phyloP scores from a whole-genome alignment of 495 filamentous ascomycete genomes.

The Podospora sp. region DNA sequence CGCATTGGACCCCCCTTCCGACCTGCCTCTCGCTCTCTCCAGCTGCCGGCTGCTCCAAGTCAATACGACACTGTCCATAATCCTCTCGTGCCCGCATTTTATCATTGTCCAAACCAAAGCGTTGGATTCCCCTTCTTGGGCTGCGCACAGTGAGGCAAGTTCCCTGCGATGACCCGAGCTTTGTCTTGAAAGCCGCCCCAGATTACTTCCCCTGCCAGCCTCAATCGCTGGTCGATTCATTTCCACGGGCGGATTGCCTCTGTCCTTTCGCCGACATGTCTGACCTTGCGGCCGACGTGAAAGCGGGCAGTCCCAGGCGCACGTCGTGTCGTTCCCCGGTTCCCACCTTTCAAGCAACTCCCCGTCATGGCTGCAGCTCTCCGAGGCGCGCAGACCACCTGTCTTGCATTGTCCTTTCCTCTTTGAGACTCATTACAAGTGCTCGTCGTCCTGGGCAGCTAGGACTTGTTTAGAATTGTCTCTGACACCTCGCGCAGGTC shows the following conservation, averaged over 20 bases:
- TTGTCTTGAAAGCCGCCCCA: conserved; percentile 8
- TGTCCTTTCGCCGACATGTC: conserved; percentile 9
- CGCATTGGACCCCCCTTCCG: conserved; percentile 15
- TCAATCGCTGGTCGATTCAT: background rate
- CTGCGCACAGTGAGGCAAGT: conserved; percentile 11
- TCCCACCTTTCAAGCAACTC: conserved; percentile 18
- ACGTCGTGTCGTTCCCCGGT: background rate
- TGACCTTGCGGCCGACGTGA: background rate
- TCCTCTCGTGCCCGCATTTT: background rate
- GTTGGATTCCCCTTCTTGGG: background rate
- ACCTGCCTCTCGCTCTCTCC: background rate
- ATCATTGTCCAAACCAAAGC: conserved; percentile 8
- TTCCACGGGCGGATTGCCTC: background rate
- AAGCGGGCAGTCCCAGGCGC: background rate
- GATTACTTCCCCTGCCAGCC: background rate
- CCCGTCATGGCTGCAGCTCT: conserved; percentile 22
- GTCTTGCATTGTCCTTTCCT: conserved; percentile 16
- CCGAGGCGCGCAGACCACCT: conserved; percentile 22
- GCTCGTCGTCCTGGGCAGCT: background rate
- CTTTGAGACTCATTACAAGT: conserved; percentile 9
- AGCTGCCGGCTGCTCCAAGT: background rate
- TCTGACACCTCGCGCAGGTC: conserved; percentile 22
- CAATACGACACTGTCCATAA: background rate
- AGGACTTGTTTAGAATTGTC: conserved; percentile 14
- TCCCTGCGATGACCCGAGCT: conserved; percentile 13